Conservation (phyloP, 768 basidiomycete species). For the Russula sp. region DNA sequence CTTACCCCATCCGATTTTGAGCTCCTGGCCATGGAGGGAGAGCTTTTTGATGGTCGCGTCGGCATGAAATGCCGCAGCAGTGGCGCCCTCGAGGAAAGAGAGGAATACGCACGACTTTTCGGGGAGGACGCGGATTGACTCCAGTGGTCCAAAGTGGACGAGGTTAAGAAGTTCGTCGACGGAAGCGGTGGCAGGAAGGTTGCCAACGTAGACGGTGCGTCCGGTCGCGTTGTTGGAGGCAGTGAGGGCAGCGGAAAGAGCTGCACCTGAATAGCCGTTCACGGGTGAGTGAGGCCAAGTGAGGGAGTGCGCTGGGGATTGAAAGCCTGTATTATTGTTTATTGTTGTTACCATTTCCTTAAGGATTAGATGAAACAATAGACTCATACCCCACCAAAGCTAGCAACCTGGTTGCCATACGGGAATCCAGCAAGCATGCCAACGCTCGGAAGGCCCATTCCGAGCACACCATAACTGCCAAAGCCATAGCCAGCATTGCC, state of each 20-base stretch:
- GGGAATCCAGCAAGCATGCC: slow-evolving; percentile 68
- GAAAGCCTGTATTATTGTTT: slow-evolving; percentile 40
- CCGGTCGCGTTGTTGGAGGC: slow-evolving; percentile 58
- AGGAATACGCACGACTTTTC: slow-evolving; percentile 98
- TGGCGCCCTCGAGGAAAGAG: slow-evolving; percentile 91
- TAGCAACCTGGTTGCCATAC: slow-evolving; percentile 67
- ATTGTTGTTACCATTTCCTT: slow-evolving; percentile 6
- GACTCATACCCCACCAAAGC: slow-evolving; percentile 59
- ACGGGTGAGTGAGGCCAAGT: slow-evolving; percentile 65
- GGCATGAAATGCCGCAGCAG: slow-evolving; percentile 95
- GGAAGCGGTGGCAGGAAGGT: slow-evolving; percentile 90
- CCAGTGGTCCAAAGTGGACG: slow-evolving; percentile 96
- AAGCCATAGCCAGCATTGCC: slow-evolving; percentile 54
- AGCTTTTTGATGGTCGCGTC: slow-evolving; percentile 96
- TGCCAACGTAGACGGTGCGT: slow-evolving; percentile 96
- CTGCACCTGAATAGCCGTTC: slow-evolving; percentile 77
- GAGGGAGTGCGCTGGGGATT: slow-evolving; percentile 62
- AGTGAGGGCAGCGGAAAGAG: slow-evolving; percentile 67
- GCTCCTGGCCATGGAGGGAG: slow-evolving; percentile 88
- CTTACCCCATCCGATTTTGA: slow-evolving; percentile 99
- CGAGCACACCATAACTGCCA: slow-evolving; percentile 71
- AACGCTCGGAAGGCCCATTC: slow-evolving; percentile 76
- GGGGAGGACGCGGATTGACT: slow-evolving; percentile 89
- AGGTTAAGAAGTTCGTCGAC: slow-evolving; percentile 98
- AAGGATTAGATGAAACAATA: slow-evolving; percentile 17